These are phyloP conservation scores for Sedum album DNA, from an alignment of 164 flowering plant species.

Conservation along the genomic window DNA sequence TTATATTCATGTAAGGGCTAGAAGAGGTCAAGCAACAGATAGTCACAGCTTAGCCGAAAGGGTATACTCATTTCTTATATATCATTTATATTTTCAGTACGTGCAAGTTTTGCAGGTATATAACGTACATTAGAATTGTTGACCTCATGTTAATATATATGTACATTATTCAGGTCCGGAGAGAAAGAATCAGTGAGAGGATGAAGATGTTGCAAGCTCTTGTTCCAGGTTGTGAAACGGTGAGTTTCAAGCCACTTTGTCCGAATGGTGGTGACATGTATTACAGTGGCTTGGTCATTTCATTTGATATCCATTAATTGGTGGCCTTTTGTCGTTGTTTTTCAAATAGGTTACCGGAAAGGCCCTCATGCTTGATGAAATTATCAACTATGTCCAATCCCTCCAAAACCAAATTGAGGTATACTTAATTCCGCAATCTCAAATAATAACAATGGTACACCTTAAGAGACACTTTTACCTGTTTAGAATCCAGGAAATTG, in stretches of 20 bases:
- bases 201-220: constrained; percentile 65
- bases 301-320: not conserved
- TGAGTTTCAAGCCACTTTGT: constrained; percentile 12
- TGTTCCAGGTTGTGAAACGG: constrained; percentile 88
- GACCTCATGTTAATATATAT: not conserved
- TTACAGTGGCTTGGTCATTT: not conserved
- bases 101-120: too few relatives aligned
- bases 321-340: constrained; percentile 11
- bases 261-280: not conserved
- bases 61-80: constrained; percentile 28
- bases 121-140: too few relatives aligned
- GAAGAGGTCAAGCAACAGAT: constrained; percentile 96
- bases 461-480: not conserved
- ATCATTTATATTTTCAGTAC: too few relatives aligned
- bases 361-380: constrained; percentile 86
- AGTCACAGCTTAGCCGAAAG: constrained; percentile 98
- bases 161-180: constrained; percentile 43
- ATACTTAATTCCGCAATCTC: constrained; percentile 11
- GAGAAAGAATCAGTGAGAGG: constrained; percentile 80
- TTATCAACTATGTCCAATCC: constrained; percentile 82
- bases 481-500: too few relatives aligned
- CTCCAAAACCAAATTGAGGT: constrained; percentile 92
- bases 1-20: constrained; percentile 87
- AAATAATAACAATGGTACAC: not conserved
- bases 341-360: constrained; percentile 63